phyloP scores from a whole-genome alignment of 495 filamentous ascomycete species.

The Hypoxylon cercidicola region DNA sequence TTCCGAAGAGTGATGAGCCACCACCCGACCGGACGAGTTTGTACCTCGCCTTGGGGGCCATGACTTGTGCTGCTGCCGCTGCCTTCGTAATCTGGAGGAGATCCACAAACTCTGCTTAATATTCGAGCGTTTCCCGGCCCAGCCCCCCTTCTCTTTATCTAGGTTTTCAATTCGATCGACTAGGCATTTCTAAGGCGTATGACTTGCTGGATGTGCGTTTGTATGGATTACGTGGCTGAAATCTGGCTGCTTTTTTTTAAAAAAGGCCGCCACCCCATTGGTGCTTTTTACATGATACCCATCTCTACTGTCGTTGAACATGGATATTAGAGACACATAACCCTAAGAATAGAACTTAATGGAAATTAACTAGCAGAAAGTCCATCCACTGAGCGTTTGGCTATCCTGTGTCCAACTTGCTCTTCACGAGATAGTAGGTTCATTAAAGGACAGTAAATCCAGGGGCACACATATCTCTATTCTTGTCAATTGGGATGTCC shows the following conservation, averaged over 20 bases:
- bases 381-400: background rate
- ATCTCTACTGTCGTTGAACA: conserved; percentile 33
- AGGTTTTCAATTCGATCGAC: conserved; percentile 23
- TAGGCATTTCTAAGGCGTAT: conserved; percentile 25
- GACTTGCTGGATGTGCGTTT: conserved; percentile 11
- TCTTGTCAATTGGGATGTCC: no score
- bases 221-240: conserved; percentile 17
- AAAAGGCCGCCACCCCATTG: conserved; percentile 10
- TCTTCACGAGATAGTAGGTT: no score
- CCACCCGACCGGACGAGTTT: conserved; percentile 81
- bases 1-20: conserved; percentile 87
- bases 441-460: no score
- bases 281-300: conserved; percentile 38
- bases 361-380: conserved; percentile 17
- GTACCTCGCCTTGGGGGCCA: conserved; percentile 85
- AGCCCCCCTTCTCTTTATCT: conserved; percentile 10
- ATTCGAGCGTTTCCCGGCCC: conserved; percentile 4
- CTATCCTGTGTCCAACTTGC: background rate
- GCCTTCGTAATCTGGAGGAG: conserved; percentile 75
- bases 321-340: conserved; percentile 21
- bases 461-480: no score
- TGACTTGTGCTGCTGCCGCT: conserved; percentile 81
- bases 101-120: conserved; percentile 53
- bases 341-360: conserved; percentile 29
- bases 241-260: conserved; percentile 10